phyloP scores from a whole-genome alignment of 129 eudicot species.

The Pulicaria dysenterica region DNA sequence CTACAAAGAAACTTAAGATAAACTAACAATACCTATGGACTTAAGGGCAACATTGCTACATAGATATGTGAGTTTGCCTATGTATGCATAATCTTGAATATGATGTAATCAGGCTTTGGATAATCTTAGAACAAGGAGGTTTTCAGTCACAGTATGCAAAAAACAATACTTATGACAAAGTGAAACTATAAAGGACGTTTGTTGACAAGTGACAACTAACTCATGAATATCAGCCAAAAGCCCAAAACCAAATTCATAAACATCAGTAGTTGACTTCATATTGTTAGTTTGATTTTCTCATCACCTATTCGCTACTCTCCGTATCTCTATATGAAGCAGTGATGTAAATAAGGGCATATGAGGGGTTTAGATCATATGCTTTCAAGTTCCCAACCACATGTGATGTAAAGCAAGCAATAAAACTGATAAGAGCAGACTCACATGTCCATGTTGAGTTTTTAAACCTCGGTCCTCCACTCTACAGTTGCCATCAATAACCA shows the following conservation, averaged over 20 bases:
- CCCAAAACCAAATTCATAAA: not conserved
- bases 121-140: not conserved
- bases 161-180: conserved; percentile 10
- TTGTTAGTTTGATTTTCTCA: not conserved
- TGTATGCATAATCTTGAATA: conserved; percentile 21
- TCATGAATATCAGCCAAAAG: not conserved
- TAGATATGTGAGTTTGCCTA: conserved; percentile 3
- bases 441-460: conserved; percentile 99
- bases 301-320: not conserved
- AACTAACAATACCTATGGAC: conserved; percentile 10
- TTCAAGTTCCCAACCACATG: conserved; percentile 15
- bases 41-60: conserved; percentile 2
- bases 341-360: conserved; percentile 4
- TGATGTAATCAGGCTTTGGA: not conserved
- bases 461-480: conserved; percentile 98
- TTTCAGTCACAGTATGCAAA: conserved; percentile 5
- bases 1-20: conserved; percentile 15
- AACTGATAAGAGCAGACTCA: conserved; percentile 40
- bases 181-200: conserved; percentile 6
- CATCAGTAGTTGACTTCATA: conserved; percentile 19
- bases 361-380: conserved; percentile 17
- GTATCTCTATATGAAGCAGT: not conserved
- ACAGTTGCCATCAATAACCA: conserved; percentile 95
- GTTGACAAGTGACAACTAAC: not conserved
- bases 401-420: conserved; percentile 21